A percentile compares a stretch with the other conserved stretches of the same genome.
Conservation (phyloP, 2,329 filamentous ascomycete species). For the Gnomoniopsis smithogilvyi region DNA sequence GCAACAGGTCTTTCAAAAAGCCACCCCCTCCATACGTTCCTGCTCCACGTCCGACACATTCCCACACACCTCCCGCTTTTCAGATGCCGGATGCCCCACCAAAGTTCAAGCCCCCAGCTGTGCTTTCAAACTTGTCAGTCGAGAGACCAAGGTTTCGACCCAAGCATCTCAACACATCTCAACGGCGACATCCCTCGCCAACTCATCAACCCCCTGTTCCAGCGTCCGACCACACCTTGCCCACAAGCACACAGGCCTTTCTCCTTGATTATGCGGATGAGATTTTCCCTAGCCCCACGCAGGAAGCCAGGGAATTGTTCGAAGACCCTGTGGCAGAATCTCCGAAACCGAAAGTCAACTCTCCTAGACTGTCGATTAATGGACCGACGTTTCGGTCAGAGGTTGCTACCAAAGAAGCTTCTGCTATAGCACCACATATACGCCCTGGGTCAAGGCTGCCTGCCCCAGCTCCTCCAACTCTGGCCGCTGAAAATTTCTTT, state of each 20-base stretch:
- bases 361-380: background rate
- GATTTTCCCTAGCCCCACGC: conserved; percentile 54
- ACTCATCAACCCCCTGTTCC: conserved; percentile 10
- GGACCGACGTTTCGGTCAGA: conserved; percentile 8
- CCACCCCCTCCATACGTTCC: background rate
- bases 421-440: background rate
- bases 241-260: conserved; percentile 51
- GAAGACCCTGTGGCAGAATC: conserved; percentile 30
- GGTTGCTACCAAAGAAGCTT: conserved; percentile 15
- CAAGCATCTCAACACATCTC: conserved; percentile 4
- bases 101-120: conserved; percentile 4
- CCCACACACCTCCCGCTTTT: background rate
- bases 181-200: conserved; percentile 6
- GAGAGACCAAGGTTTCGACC: conserved; percentile 10
- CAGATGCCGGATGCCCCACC: background rate
- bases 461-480: background rate
- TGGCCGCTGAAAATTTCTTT: background rate
- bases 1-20: conserved; percentile 5
- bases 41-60: background rate
- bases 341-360: background rate
- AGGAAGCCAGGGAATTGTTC: conserved; percentile 50
- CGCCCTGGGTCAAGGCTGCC: background rate
- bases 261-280: conserved; percentile 47
- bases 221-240: conserved; percentile 19
- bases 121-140: background rate